phyloP scores from a whole-genome alignment of 352 stramenopile species.

The Phytopythium litorale region DNA sequence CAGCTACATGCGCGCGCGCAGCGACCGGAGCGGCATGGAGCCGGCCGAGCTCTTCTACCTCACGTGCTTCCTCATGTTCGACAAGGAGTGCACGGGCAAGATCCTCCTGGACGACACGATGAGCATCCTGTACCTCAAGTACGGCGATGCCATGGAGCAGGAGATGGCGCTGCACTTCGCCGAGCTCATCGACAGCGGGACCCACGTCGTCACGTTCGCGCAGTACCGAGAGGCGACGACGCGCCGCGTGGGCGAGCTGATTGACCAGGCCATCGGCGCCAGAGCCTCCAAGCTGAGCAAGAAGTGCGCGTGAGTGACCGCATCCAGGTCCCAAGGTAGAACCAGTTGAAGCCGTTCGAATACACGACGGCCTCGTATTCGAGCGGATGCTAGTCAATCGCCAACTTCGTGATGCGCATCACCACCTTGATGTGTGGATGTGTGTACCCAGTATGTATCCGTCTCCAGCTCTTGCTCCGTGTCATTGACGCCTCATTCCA shows the following conservation, averaged over 20 bases:
- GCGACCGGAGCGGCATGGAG: slow-evolving; percentile 62
- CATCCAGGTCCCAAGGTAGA: no score
- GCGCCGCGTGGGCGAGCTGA: slow-evolving; percentile 53
- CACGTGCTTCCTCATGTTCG: slow-evolving; percentile 84
- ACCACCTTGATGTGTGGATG: neutral
- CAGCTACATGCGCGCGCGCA: slow-evolving; percentile 62
- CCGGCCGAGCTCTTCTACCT: slow-evolving; percentile 76
- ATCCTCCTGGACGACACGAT: slow-evolving; percentile 76
- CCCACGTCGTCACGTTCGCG: slow-evolving; percentile 56
- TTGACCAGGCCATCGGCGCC: slow-evolving; percentile 34
- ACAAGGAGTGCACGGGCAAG: slow-evolving; percentile 66
- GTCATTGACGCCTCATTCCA: neutral
- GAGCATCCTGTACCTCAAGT: slow-evolving; percentile 81
- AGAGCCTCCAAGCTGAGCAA: neutral
- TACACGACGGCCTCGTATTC: neutral
- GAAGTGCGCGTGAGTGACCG: neutral
- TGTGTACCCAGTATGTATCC: neutral
- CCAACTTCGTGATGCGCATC: neutral
- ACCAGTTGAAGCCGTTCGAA: neutral
- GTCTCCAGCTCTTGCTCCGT: no score
- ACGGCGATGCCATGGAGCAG: slow-evolving; percentile 69
- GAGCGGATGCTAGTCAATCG: neutral
- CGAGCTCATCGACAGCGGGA: slow-evolving; percentile 55
- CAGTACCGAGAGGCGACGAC: slow-evolving; percentile 65
- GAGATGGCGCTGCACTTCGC: slow-evolving; percentile 78